Evolutionary conservation across 306 rosid species (phyloP), one percentile per base, ranked within the genome.

Genomic region (Astragalus membranaceus): DNA sequence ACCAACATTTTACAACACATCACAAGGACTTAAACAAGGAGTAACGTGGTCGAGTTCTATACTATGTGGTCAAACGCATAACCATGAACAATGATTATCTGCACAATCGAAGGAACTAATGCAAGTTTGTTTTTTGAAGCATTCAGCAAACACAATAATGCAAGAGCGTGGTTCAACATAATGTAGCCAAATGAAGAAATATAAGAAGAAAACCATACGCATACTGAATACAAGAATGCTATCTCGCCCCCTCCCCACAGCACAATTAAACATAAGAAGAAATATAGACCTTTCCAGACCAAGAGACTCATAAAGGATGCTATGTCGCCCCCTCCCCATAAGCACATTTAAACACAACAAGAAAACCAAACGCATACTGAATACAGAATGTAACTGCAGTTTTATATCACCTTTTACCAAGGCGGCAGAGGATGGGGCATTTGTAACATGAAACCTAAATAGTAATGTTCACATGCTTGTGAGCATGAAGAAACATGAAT

Each of bases 381-480:
- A 74, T 36, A 29, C 68, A 70, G 62, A 60, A 74, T 78, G 68
- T 75, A 80, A 74, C 43, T 35, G 49, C 57, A 74, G 49, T 47
- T 75, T 55, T 15, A 68, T 33, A 70, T 47, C 68, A 54, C 62
- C 61, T 55, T 46, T 62, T 47, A 69, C 73, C 71, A 13, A 58
- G 67, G 44, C 47, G 43, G 62, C 61, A 11, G 6, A 47, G 80
- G 70, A 75, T 48, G 53, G 52, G 39, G 33, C 48, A 70, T 75
- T 75, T 60, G 37, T 63, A 48, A 69, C 70, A 75, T 9, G 64
- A 71, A 75, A 65, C 67, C 77, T 54, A 68, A 20, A 20, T 20
- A 73, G 65, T 52, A 39, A 56, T 46, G 74, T 73, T 50, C 57
- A 66, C 73, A 60, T 71, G 80, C 55, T 69, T 75, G 79, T 57